These are phyloP conservation scores for Elsinoe fawcettii DNA, from an alignment of 2,329 filamentous ascomycete species.

Conservation along the genomic window DNA sequence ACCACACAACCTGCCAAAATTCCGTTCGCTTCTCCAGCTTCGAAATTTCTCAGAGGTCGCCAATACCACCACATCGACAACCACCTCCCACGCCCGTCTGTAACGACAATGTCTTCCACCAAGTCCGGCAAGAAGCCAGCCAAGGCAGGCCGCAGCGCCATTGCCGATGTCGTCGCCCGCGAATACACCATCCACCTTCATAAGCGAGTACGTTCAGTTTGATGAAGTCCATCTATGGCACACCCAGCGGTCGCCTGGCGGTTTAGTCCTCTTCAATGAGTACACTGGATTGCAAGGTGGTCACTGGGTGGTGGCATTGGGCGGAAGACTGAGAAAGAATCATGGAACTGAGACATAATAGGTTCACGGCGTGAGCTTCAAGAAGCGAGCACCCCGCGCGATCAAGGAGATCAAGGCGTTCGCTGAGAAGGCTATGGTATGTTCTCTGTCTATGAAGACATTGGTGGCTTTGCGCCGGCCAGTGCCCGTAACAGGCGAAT, in stretches of 20 bases:
- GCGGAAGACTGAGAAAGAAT: slow-evolving; percentile 57
- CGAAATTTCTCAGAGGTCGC: slow-evolving; percentile 13
- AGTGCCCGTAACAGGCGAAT: no score
- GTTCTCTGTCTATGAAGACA: slow-evolving; percentile 31
- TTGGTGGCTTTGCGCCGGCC: neutral
- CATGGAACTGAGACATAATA: slow-evolving; percentile 40
- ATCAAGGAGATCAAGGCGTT: slow-evolving; percentile 99
- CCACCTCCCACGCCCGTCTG: neutral
- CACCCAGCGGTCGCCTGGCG: neutral
- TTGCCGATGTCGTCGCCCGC: slow-evolving; percentile 97
- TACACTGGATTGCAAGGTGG: neutral
- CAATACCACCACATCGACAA: slow-evolving; percentile 3
- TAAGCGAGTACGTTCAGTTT: slow-evolving; percentile 89
- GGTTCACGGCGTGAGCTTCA: slow-evolving; percentile 97
- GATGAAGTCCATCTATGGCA: slow-evolving; percentile 59
- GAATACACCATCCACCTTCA: slow-evolving; percentile 99
- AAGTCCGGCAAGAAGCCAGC: slow-evolving; percentile 50
- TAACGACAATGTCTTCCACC: slow-evolving; percentile 34
- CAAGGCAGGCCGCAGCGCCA: slow-evolving; percentile 83
- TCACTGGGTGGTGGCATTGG: slow-evolving; percentile 41
- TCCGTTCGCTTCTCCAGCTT: neutral
- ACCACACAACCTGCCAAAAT: slow-evolving; percentile 3
- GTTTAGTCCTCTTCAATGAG: slow-evolving; percentile 7
- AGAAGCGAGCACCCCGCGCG: slow-evolving; percentile 96
- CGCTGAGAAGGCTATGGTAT: slow-evolving; percentile 90